A percentile compares a stretch with the other conserved stretches of the same genome.
These are phyloP conservation scores for Oxyria digyna DNA, from an alignment of 148 eudicot species.

Conservation along the genomic window DNA sequence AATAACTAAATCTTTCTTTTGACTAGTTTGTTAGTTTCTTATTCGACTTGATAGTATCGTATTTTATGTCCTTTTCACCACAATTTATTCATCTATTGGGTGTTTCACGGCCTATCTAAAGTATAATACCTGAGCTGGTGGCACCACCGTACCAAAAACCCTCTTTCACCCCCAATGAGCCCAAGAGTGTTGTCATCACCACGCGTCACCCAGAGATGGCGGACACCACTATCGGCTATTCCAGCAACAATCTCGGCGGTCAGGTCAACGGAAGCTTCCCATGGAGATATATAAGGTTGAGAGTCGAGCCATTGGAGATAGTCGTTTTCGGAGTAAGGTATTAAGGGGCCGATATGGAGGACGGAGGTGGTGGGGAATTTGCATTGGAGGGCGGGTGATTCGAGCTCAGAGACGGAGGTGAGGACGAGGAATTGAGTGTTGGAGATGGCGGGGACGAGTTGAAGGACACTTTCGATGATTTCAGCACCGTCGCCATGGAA, in stretches of 20 bases:
- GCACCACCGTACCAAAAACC: slow-evolving; percentile 47
- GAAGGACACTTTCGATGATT: not conserved
- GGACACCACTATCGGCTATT: not conserved
- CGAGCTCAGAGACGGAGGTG: slow-evolving; percentile 39
- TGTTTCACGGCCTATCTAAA: too few relatives aligned
- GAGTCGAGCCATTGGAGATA: slow-evolving; percentile 36
- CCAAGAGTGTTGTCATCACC: slow-evolving; percentile 17
- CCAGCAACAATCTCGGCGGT: not conserved
- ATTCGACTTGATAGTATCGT: too few relatives aligned
- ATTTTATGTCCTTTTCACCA: too few relatives aligned
- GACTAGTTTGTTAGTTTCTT: too few relatives aligned
- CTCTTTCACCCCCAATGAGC: slow-evolving; percentile 12
- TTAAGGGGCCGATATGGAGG: slow-evolving; percentile 33
- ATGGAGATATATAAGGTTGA: slow-evolving; percentile 11
- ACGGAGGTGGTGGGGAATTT: slow-evolving; percentile 19
- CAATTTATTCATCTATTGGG: too few relatives aligned
- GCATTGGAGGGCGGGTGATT: slow-evolving; percentile 19
- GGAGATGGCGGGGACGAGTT: slow-evolving; percentile 14
- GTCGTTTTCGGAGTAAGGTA: slow-evolving; percentile 24
- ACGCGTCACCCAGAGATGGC: slow-evolving; percentile 34
- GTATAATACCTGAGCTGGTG: too few relatives aligned
- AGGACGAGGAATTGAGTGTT: slow-evolving; percentile 38
- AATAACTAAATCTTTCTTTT: too few relatives aligned
- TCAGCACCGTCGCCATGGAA: slow-evolving; percentile 19
- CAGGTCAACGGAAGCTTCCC: not conserved